Base-by-base conservation (phyloP, 352 stramenopile genomes). In the Pythium apleroticum region DNA sequence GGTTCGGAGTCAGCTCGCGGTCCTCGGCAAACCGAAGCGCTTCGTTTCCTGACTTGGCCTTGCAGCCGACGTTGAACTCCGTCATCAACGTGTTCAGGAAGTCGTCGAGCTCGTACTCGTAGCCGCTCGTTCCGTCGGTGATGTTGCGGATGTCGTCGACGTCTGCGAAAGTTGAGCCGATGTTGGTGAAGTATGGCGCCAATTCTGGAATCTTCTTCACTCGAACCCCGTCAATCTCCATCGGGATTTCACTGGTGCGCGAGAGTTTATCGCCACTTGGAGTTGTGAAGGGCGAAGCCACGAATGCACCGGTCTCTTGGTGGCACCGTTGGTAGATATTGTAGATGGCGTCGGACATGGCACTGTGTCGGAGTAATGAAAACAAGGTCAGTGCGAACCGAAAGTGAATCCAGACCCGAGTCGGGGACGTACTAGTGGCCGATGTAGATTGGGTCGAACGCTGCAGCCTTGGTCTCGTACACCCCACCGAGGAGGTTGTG, bases 321-420 rank as follows among this genome's bases (percentile, higher is more conserved):
- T 83, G 66, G 46, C 80, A 91, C 41, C 68, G 76, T 60, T 89
- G 79, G 55, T 80, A 79, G 53, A 90, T 77, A 39, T 81, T 80
- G 56, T 88, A 91, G 43, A 89, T 58, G 59, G 86, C 70, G 25
- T 89, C 83, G 5, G 84, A 30, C 65, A 77, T 86, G 24, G 80
- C 71, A 49, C 63, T 80, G 27, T 54, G 12, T 30, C 7, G n/a
- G 8, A 20, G 62, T 12, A n/a, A 49, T 61, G 0, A 52, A 41
- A 57, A 48, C 11, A 27, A 14, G 53, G 48, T 37, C 35, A 4
- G 25, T 58, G n/a, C n/a, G n/a, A 28, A 45, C 37, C 19, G 15
- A 45, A 52, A 43, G 56, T 46, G 39, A 4, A 46, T 4, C 46
- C 25, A 52, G 1, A 49, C 19, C 50, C 20, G n/a, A 6, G 52